Percentiles rank a stretch among this genome's conserved stretches.
Conservation (phyloP, 768 basidiomycete species). For the Hemileccinum rubropunctum region DNA sequence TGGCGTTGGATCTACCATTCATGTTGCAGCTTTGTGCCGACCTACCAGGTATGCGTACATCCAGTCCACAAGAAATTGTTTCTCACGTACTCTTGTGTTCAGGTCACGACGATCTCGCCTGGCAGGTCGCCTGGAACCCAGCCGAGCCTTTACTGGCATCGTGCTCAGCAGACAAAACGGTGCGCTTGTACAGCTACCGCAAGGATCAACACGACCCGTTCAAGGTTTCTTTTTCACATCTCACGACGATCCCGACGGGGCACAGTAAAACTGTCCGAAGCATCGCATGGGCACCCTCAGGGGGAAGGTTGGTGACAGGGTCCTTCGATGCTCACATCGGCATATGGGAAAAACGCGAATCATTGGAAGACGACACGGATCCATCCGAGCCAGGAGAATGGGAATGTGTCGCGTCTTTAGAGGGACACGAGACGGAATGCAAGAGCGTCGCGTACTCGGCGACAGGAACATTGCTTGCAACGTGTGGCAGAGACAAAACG, state of each 20-base stretch:
- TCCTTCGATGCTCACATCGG: conserved; percentile 93
- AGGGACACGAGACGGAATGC: conserved; percentile 97
- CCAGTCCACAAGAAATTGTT: no score
- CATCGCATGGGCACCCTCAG: conserved; percentile 87
- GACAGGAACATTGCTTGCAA: conserved; percentile 80
- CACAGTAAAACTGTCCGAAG: conserved; percentile 87
- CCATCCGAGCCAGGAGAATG: conserved; percentile 53
- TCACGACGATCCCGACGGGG: conserved; percentile 73
- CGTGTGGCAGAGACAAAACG: conserved; percentile 93
- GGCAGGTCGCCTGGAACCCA: conserved; percentile 91
- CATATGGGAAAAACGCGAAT: conserved; percentile 77
- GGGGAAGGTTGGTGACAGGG: conserved; percentile 81
- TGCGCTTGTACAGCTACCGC: conserved; percentile 77
- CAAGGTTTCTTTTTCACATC: conserved; percentile 40
- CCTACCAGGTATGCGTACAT: conserved; percentile 19
- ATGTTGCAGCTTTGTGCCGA: conserved; percentile 21
- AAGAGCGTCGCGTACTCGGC: conserved; percentile 85
- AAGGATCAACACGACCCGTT: conserved; percentile 22
- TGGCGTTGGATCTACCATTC: conserved; percentile 19
- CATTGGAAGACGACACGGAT: conserved; percentile 36
- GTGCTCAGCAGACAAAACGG: conserved; percentile 92
- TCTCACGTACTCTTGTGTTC: neutral
- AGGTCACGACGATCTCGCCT: conserved; percentile 84
- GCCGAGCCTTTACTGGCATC: conserved; percentile 78
- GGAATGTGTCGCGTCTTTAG: conserved; percentile 84